Base-by-base conservation (phyloP, 2,329 filamentous ascomycete species). In the Samsoniella hepiali region DNA sequence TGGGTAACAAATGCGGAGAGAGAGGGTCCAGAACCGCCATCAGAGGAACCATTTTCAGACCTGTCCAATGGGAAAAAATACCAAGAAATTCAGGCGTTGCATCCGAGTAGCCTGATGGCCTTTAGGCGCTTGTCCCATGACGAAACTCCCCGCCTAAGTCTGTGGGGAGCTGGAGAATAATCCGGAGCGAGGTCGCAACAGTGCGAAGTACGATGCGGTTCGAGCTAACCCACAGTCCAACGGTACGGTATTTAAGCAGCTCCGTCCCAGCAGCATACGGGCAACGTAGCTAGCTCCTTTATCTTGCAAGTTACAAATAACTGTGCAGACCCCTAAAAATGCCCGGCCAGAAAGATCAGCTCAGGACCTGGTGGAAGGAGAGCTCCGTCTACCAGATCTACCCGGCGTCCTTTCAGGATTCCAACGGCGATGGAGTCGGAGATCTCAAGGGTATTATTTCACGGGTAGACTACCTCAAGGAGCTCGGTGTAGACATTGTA, bases 351-450 rank as follows among this genome's bases (percentile, higher is more conserved):
- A 58, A 65, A 32, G 65, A 72, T 42, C 72, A 70, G 58, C 66
- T 66, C 9, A 71, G 71, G 38, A 70, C 71, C 17, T 87, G 84
- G 84, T 87, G 85, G 84, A 86, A 86, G 67, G 83, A 87, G 70
- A 80, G 78, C 58, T 78, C 81, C 10, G 82, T 87, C 29, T 88
- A 88, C 70, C 84, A 88, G 67, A 81, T 88, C 65, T 88, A 87
- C 70, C 83, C 84, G 2, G 81, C 84, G n/a, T 84, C 82, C 32
- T 87, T 87, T 75, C 80, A 84, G 66, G 84, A 86, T 70, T 81
- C 81, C 49, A 85, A 81, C 27, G 82, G 81, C 47, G 80, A 83
- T 63, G 84, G 84, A 5, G 73, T 81, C 54, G 84, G 84, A 47
- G 84, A 86, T 65, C 72, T 87, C n/a, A 79, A 78, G 54, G 84